phyloP scores from a whole-genome alignment of 1,284 basidiomycete genomes.

The Thelephora terrestris region DNA sequence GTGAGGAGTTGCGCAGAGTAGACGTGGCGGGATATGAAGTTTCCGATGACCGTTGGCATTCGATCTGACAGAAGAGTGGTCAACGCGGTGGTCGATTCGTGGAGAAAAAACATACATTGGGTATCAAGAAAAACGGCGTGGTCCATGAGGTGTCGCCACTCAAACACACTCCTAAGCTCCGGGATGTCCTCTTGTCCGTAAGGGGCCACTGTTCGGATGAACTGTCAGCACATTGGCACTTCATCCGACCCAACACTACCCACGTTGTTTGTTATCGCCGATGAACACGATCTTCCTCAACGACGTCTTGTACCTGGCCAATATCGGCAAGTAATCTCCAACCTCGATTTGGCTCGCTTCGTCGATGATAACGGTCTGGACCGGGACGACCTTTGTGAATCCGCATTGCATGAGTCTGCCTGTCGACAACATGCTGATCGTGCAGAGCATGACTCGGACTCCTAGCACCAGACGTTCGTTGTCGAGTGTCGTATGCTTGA shows the following conservation, averaged over 20 bases:
- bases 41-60: slow-evolving; percentile 69
- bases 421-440: slow-evolving; percentile 56
- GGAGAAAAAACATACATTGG: slow-evolving; percentile 28
- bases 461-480: slow-evolving; percentile 21
- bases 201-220: slow-evolving; percentile 31
- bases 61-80: slow-evolving; percentile 36
- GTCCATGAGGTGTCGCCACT: slow-evolving; percentile 28
- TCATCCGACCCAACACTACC: slow-evolving; percentile 15
- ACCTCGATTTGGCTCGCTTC: slow-evolving; percentile 35
- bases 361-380: slow-evolving; percentile 29
- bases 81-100: too few relatives aligned
- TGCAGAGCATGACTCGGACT: slow-evolving; percentile 51
- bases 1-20: slow-evolving; percentile 37
- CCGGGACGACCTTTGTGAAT: slow-evolving; percentile 24
- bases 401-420: slow-evolving; percentile 10
- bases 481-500: slow-evolving; percentile 15
- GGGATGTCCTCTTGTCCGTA: slow-evolving; percentile 32
- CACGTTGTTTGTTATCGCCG: slow-evolving; percentile 70
- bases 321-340: slow-evolving; percentile 40
- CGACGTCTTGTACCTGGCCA: slow-evolving; percentile 3
- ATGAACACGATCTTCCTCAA: slow-evolving; percentile 60
- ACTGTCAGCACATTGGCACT: slow-evolving; percentile 3
- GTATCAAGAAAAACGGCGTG: slow-evolving; percentile 27
- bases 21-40: slow-evolving; percentile 53
- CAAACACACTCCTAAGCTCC: slow-evolving; percentile 35